Conservation (phyloP, 2,329 filamentous ascomycete genomes). For the Talaromyces amestolkiae region DNA sequence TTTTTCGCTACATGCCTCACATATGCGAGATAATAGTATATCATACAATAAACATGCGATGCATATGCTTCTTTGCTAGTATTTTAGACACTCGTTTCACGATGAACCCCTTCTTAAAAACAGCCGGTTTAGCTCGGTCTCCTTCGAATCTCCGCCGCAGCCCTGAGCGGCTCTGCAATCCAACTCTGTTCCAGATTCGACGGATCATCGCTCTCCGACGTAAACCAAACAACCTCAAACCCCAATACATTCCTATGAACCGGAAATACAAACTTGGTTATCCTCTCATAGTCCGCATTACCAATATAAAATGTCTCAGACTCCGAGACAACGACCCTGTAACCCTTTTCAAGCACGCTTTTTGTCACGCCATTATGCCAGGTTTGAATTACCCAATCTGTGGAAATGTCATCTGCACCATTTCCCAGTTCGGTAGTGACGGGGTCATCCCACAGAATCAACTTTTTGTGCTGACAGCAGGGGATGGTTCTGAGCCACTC, state of each 20-base stretch:
- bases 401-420: background rate
- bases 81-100: too few relatives aligned
- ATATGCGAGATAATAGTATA: too few relatives aligned
- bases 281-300: background rate
- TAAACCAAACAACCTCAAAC: conserved; percentile 2
- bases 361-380: background rate
- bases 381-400: conserved; percentile 6
- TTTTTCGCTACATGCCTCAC: background rate
- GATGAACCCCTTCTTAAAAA: too few relatives aligned
- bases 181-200: background rate
- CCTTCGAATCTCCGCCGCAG: background rate
- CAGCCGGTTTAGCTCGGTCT: background rate
- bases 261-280: background rate
- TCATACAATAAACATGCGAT: too few relatives aligned
- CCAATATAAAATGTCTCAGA: conserved; percentile 6
- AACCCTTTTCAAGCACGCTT: background rate
- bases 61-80: too few relatives aligned
- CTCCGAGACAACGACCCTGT: background rate
- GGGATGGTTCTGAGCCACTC: background rate
- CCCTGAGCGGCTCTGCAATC: background rate
- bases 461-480: background rate
- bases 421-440: background rate
- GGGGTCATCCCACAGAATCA: background rate
- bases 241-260: background rate
- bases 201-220: background rate